phyloP scores from a whole-genome alignment of 169 alveolate genomes.

The Pseudocohnilembus persalinus region DNA sequence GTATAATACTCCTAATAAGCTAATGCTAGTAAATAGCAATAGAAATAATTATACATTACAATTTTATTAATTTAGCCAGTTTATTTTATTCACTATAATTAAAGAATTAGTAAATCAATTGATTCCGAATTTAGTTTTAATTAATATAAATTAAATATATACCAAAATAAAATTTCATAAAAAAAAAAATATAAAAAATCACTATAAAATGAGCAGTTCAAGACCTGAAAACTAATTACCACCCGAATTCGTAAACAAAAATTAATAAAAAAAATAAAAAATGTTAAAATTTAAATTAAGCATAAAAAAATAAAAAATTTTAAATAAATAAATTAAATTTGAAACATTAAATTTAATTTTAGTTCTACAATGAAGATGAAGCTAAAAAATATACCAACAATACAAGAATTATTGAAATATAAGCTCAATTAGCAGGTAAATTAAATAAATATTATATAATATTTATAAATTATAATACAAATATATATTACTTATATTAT shows the following conservation, averaged over 20 bases:
- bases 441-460: conserved; percentile 82
- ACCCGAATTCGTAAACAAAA: conserved; percentile 15
- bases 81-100: no score
- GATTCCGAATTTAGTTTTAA: no score
- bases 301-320: background rate
- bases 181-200: no score
- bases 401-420: conserved; percentile 91
- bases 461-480: no score
- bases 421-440: conserved; percentile 93
- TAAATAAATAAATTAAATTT: background rate
- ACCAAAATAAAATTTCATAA: background rate
- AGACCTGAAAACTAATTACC: conserved; percentile 24
- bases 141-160: no score
- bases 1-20: no score
- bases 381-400: conserved; percentile 89
- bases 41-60: no score
- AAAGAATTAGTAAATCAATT: no score
- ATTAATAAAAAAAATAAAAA: background rate
- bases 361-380: conserved; percentile 90
- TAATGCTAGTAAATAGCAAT: no score
- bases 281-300: background rate
- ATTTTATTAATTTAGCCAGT: no score
- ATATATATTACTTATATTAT: background rate
- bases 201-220: background rate
- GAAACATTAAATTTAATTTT: background rate